A percentile compares a stretch with the other conserved stretches of the same genome.
Conservation (phyloP, 805 yeast species). For the Cyberlindnera americana region DNA sequence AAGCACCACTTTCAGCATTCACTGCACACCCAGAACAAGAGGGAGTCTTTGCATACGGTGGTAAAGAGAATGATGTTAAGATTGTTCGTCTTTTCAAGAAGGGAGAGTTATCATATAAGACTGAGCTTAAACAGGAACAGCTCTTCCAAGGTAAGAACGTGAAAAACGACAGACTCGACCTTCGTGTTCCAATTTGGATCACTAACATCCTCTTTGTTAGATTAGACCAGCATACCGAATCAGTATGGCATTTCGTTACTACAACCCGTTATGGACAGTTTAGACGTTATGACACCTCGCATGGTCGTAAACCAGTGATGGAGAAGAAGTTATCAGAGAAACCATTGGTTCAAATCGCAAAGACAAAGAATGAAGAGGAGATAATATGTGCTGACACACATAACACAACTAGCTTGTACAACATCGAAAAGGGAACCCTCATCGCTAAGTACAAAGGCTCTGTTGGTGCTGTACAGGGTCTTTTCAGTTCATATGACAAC, state of each 20-base stretch:
- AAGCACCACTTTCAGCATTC: conserved; percentile 48
- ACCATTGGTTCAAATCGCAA: conserved; percentile 41
- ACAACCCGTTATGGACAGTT: conserved; percentile 75
- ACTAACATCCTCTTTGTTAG: conserved; percentile 49
- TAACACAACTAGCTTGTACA: conserved; percentile 55
- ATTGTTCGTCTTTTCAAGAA: conserved; percentile 30
- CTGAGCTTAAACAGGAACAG: conserved; percentile 26
- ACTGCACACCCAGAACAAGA: conserved; percentile 43
- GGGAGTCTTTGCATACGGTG: conserved; percentile 75
- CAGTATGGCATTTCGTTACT: conserved; percentile 52
- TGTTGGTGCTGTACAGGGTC: conserved; percentile 58
- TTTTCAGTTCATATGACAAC: conserved; percentile 23
- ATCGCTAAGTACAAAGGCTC: conserved; percentile 76
- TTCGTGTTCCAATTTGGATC: conserved; percentile 82
- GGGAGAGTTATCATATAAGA: conserved; percentile 19
- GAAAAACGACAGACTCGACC: conserved; percentile 70
- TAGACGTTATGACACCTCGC: conserved; percentile 65
- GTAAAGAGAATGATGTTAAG: conserved; percentile 73
- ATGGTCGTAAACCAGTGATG: conserved; percentile 65
- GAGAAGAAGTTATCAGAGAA: conserved; percentile 52
- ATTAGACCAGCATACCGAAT: conserved; percentile 31
- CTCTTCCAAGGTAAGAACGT: conserved; percentile 79
- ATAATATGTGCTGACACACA: conserved; percentile 73
- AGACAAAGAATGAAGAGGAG: conserved; percentile 31
- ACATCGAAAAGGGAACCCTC: conserved; percentile 47